Base-by-base conservation (phyloP, 1,284 basidiomycete species). In the Tremellales sp. region DNA sequence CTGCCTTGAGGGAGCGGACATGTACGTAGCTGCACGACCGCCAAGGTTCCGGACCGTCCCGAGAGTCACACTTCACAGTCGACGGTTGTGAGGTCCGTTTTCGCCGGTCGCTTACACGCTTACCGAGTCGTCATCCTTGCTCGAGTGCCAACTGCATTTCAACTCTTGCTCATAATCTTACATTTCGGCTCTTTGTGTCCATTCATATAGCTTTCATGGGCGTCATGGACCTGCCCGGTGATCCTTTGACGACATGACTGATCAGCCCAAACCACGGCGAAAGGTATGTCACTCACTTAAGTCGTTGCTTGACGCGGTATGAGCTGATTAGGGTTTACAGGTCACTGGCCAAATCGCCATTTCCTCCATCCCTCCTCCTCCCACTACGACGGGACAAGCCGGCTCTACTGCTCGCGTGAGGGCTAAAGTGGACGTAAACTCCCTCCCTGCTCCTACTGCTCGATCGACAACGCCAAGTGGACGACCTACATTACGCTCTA, bases 281-380 rank as follows among this genome's bases (percentile, higher is more conserved):
- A 40, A 24, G 39, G 39, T 40, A 13, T n/a, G 33, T 7, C 33
- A 5, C n/a, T 7, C 6, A 36, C 33, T 36, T 5, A 13, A 36
- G 13, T 6, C 33, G 33, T 36, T 4, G 13, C 4, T 17, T 6
- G 13, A 4, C 6, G 5, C 6, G 13, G 13, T 4, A 15, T 15
- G n/a, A 36, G 33, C 33, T 36, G 33, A 36, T 17, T n/a, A 36
- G 33, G n/a, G n/a, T n/a, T n/a, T n/a, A 10, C 19, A 53, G 52
- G 52, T 53, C 10, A 31, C 52, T 19, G 40, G 47, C 10, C 48
- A 49, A 21, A 47, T 50, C 40, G 36, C 48, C 22, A 24, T 43
- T n/a, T 26, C 35, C 3, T 25, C 47, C 5, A 36, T 44, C 12
- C 24, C 43, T 13, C 37, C 48, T 13, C 27, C 45, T 25, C 11